phyloP scores from a whole-genome alignment of 257 asterid species.

The Nicotiana knightiana region DNA sequence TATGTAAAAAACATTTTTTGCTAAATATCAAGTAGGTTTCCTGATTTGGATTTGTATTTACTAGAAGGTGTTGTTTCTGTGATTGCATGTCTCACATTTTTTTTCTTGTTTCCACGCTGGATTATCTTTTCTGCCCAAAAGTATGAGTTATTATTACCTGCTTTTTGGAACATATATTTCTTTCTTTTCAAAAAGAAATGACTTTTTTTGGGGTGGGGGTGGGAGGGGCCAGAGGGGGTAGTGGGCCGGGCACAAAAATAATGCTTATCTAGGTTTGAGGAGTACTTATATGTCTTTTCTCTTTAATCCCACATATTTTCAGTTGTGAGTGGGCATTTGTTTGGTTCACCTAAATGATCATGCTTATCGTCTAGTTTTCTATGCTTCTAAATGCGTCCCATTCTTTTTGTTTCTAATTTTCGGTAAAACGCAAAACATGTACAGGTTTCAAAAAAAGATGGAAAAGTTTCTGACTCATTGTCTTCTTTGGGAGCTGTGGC shows the following conservation, averaged over 20 bases:
- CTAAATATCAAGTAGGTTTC: background rate
- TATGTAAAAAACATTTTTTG: background rate
- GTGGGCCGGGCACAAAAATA: background rate
- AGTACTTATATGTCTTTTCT: background rate
- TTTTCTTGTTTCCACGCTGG: background rate
- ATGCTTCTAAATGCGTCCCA: background rate
- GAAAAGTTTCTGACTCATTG: constrained; percentile 24
- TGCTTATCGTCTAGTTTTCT: background rate
- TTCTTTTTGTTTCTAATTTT: background rate
- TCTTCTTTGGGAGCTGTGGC: constrained; percentile 29
- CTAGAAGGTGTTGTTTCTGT: background rate
- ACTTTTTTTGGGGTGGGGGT: background rate
- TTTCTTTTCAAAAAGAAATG: background rate
- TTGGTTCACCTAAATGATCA: background rate
- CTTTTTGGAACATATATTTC: background rate
- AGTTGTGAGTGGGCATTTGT: background rate
- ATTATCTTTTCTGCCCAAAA: background rate
- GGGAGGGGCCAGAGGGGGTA: background rate
- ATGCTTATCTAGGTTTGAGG: background rate
- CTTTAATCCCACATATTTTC: background rate
- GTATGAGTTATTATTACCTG: background rate
- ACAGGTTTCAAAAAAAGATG: constrained; percentile 45
- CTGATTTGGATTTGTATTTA: background rate
- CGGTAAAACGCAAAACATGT: background rate
- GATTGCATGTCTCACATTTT: background rate